Evolutionary conservation across 345 rosid species (phyloP).

Genomic region (Eucalyptus guilfoylei): DNA sequence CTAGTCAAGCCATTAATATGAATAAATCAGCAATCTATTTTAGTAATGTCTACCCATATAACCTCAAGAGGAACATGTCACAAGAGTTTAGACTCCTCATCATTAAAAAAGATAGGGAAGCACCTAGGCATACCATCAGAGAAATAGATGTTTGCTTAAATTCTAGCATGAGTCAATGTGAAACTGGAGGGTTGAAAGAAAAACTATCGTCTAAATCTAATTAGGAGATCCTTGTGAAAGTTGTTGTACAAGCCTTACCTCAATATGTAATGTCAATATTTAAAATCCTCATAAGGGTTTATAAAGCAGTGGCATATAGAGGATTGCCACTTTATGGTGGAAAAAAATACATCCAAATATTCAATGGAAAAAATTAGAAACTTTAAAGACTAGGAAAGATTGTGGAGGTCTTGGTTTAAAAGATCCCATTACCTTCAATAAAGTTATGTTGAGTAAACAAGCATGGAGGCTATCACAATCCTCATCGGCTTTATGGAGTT

Average conservation of each 20-base stretch:
- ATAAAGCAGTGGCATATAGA: not conserved
- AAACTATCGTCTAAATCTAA: not conserved
- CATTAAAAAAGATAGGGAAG: too few relatives aligned
- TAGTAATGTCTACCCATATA: too few relatives aligned
- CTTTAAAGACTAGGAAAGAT: not conserved
- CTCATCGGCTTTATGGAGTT: not conserved
- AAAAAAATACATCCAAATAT: too few relatives aligned
- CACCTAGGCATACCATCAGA: too few relatives aligned
- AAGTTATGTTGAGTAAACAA: not conserved
- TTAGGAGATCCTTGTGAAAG: not conserved
- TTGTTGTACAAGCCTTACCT: not conserved
- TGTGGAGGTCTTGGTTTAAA: not conserved
- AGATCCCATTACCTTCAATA: not conserved
- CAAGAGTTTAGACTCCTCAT: too few relatives aligned
- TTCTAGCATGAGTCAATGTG: too few relatives aligned
- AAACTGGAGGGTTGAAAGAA: not conserved
- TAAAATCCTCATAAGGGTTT: not conserved
- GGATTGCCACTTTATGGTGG: not conserved
- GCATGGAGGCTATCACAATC: not conserved
- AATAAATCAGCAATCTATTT: too few relatives aligned
- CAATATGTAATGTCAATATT: not conserved
- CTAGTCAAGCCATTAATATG: too few relatives aligned
- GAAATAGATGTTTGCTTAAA: too few relatives aligned
- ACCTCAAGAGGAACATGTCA: too few relatives aligned
- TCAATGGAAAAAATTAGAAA: too few relatives aligned